These are phyloP conservation scores for Trichophyton rubrum DNA, from an alignment of 2,329 filamentous ascomycete species.

Conservation along the genomic window DNA sequence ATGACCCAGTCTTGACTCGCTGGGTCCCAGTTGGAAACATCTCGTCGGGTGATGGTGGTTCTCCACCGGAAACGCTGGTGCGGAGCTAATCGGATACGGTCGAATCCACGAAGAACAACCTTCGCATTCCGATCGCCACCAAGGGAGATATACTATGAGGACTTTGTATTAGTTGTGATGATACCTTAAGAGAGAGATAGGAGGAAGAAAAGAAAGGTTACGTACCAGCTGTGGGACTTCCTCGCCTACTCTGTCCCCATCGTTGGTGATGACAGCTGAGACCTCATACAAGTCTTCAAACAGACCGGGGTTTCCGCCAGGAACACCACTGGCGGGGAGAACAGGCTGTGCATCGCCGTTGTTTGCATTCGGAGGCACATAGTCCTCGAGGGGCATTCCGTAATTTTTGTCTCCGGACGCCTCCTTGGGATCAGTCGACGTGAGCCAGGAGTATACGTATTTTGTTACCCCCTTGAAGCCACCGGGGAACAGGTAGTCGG, in stretches of 20 bases:
- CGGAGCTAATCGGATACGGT: conserved; percentile 58
- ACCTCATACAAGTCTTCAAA: conserved; percentile 41
- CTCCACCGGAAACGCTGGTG: conserved; percentile 56
- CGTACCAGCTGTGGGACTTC: conserved; percentile 42
- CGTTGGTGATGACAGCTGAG: conserved; percentile 40
- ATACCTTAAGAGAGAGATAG: not conserved
- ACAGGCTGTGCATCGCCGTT: conserved; percentile 45
- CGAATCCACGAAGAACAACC: conserved; percentile 63
- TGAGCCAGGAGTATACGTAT: conserved; percentile 55
- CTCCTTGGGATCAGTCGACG: conserved; percentile 43
- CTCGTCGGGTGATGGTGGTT: conserved; percentile 60
- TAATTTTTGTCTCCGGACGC: conserved; percentile 44
- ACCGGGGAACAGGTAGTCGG: conserved; percentile 45
- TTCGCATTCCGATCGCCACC: conserved; percentile 62
- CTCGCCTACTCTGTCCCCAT: conserved; percentile 36
- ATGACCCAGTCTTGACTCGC: conserved; percentile 72
- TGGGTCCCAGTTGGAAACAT: conserved; percentile 78
- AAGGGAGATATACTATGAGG: conserved; percentile 53
- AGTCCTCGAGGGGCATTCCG: conserved; percentile 37
- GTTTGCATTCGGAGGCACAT: conserved; percentile 39
- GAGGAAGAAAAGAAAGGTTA: conserved; percentile 6
- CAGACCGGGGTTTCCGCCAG: conserved; percentile 47
- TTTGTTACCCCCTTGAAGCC: conserved; percentile 38
- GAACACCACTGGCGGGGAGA: conserved; percentile 45
- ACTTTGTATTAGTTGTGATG: not conserved